phyloP scores from a whole-genome alignment of 345 rosid species.

The Psidium friedrichsthalianum region DNA sequence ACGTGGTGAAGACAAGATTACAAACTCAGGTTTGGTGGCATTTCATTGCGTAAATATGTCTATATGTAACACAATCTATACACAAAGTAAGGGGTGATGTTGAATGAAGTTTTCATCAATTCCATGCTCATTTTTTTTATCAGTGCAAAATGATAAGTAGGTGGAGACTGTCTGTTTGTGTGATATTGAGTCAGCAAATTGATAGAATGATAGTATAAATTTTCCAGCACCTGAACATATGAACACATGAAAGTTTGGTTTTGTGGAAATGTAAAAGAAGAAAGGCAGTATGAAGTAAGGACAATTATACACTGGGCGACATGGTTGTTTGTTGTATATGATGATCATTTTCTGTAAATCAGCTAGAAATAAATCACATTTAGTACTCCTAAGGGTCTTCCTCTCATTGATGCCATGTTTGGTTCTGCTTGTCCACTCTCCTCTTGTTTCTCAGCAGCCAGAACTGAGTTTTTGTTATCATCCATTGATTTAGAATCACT shows the following conservation, averaged over 20 bases:
- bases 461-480: neutral
- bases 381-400: neutral
- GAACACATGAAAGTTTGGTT: neutral
- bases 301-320: neutral
- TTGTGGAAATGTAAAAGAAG: neutral
- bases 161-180: neutral
- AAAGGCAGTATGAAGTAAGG: neutral
- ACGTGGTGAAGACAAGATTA: constrained; percentile 88
- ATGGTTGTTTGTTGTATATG: neutral
- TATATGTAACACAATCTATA: neutral
- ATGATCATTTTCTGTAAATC: neutral
- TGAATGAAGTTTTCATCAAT: neutral
- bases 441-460: neutral
- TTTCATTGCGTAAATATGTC: neutral
- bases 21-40: constrained; percentile 60
- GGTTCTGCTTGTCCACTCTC: neutral
- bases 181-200: neutral
- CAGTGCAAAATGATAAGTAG: neutral
- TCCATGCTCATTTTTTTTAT: neutral
- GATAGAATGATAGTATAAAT: too few relatives aligned
- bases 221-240: neutral
- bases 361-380: neutral
- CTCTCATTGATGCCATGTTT: neutral
- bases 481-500: neutral
- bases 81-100: neutral